Conservation (phyloP, 257 asterid genomes). For the Solanum ossicruentum region DNA sequence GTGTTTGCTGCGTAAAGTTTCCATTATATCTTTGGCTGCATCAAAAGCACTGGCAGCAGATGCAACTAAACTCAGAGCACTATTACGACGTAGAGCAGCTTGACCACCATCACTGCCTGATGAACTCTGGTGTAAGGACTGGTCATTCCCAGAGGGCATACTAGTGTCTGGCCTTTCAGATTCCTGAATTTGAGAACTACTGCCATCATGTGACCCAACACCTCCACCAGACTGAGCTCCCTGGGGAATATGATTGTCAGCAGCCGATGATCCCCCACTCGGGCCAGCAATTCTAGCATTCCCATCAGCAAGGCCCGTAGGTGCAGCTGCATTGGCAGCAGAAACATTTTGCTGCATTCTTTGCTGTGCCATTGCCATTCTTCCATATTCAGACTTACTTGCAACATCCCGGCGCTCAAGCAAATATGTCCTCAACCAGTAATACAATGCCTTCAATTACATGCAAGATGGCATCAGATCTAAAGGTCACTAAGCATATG, state of each 20-base stretch:
- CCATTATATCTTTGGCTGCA: constrained; percentile 99
- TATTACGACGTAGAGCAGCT: constrained; percentile 65
- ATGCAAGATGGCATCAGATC: constrained; percentile 7
- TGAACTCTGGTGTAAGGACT: constrained; percentile 51
- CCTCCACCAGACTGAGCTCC: constrained; percentile 64
- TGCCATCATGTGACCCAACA: constrained; percentile 67
- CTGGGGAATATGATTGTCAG: constrained; percentile 73
- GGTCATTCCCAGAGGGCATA: constrained; percentile 66
- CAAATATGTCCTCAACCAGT: constrained; percentile 96
- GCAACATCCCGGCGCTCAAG: constrained; percentile 99
- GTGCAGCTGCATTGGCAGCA: constrained; percentile 40
- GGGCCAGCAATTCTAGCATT: constrained; percentile 52
- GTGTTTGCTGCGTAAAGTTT: constrained; percentile 88
- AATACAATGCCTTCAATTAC: constrained; percentile 71
- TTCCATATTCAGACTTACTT: constrained; percentile 82
- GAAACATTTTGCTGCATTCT: constrained; percentile 88
- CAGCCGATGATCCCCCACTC: constrained; percentile 47
- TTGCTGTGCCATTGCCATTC: constrained; percentile 97
- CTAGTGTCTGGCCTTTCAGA: constrained; percentile 68
- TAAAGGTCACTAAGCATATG: constrained; percentile 1
- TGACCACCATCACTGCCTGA: constrained; percentile 61
- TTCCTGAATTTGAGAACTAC: constrained; percentile 70
- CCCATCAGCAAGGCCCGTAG: constrained; percentile 61
- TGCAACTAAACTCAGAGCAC: constrained; percentile 73
- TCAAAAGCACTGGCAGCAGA: constrained; percentile 97